Evolutionary conservation across 2,329 filamentous ascomycete species (phyloP).

Genomic region (Trichoderma semiorbis): DNA sequence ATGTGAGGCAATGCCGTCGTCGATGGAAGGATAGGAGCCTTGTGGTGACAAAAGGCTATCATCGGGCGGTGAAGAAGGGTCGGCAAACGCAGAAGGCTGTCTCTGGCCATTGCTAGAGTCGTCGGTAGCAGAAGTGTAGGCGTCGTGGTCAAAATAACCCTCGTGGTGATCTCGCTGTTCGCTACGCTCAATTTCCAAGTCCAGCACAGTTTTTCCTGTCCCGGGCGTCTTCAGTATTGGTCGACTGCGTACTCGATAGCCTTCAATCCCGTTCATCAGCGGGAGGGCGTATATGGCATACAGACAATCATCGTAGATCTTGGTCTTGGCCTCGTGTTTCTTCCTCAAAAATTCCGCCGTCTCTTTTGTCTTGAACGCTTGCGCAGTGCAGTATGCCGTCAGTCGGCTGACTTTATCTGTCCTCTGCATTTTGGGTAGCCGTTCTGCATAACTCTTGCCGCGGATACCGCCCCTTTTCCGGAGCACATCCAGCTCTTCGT

Average conservation of each 20-base stretch:
- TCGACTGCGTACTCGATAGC: constrained; percentile 83
- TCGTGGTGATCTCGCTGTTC: constrained; percentile 87
- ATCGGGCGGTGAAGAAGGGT: constrained; percentile 27
- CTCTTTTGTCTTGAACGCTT: constrained; percentile 83
- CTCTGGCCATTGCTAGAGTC: constrained; percentile 32
- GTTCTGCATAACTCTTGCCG: constrained; percentile 90
- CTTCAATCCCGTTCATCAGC: constrained; percentile 77
- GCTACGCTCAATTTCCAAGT: constrained; percentile 93
- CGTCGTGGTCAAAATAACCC: constrained; percentile 79
- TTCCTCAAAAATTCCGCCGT: constrained; percentile 87
- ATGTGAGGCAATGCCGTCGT: constrained; percentile 47
- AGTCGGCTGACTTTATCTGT: constrained; percentile 84
- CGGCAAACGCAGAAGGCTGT: constrained; percentile 30
- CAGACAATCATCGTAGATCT: constrained; percentile 95
- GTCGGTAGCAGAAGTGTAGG: constrained; percentile 40
- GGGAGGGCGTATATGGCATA: constrained; percentile 95
- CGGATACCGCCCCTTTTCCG: constrained; percentile 58
- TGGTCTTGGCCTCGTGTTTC: constrained; percentile 85
- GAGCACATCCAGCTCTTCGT: constrained; percentile 65
- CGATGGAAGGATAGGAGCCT: constrained; percentile 31
- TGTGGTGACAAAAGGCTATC: constrained; percentile 27
- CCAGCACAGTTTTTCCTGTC: constrained; percentile 80
- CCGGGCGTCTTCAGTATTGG: constrained; percentile 90
- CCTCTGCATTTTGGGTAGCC: constrained; percentile 81
- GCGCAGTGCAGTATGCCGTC: constrained; percentile 94